Base-by-base conservation (phyloP, 768 basidiomycete species). In the Mycena indigotica region DNA sequence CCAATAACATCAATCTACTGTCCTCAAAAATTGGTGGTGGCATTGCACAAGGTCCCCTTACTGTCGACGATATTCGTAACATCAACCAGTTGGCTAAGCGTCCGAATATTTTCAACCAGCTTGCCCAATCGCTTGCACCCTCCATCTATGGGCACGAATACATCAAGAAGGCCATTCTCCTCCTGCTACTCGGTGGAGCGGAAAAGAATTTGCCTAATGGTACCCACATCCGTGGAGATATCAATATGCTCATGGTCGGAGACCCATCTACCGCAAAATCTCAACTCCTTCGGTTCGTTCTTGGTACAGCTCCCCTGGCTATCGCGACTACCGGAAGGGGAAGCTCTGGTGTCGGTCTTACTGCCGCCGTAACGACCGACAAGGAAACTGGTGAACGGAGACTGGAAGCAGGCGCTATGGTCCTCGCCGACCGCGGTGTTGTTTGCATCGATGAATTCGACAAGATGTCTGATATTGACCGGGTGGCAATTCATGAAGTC, bases 361-460 rank as follows among this genome's bases (percentile, higher is more conserved):
- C 97, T 2, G 97, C 97, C 19, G 97, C 97, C 1, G 97, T 99
- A 16, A 99, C 97, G 21, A 97, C 91, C 6, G 97, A 99, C 75
- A 91, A 91, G 72, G 97, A 99, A 69, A 98, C 97, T 16, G 96
- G 95, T 52, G 97, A 99, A 70, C 86, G 97, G 58, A 80, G 97
- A 60, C 83, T 99, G 50, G 97, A 99, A 77, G 97, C 97, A 3
- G 97, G 97, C 41, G 97, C 97, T 13, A 99, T 99, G 97, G 97
- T 99, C 53, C 87, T 99, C 57, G 97, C 97, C 26, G 97, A 99
- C 73, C 87, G 96, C 65, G 97, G 97, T 17, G 95, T 99, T 21
- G 96, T 99, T 44, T 99, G 97, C 73, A 98, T 99, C 66, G 97
- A 99, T 73, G 97, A 99, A 75, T 99, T 99, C 68, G 97, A 99